Evolutionary conservation across 331 rosid genomes (phyloP), one percentile per base, ranked within the genome.

Genomic region (Stylosanthes scabra): DNA sequence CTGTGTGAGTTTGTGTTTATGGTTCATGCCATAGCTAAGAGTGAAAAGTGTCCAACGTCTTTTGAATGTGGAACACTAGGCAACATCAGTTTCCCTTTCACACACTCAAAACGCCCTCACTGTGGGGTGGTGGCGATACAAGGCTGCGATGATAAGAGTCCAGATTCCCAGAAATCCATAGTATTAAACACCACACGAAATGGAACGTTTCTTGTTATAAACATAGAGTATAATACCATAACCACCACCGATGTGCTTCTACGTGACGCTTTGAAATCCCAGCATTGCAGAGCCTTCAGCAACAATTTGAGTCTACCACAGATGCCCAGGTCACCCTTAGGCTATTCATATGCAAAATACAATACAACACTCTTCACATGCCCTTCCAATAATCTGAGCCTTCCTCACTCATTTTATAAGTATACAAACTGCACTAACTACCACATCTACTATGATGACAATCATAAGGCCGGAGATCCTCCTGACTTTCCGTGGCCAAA

Each of bases 1-100:
- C 11, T 71, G 4, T 63, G 8, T 3, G 66, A 60, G 51, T 37
- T 68, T 39, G 7, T 66, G 59, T 41, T 68, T 39, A 7, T 66
- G 9, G 15, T 46, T 34, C 59, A 68, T 63, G 55, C 40, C n/a
- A 59, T 45, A n/a, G 70, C 71, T 52, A 5, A 14, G 2, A 4
- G 39, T 6, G 85, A 1, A 37, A 66, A 40, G 50, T 82, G 85
- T 64, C 80, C 85, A 12, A 7, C 46, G 10, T 81, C 79, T 61
- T 54, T 77, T 12, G 12, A 25, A 1, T 77, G 85, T 62, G 82
- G 76, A 11, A 0, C n/a, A 52, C 73, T 72, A 8, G 80, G 82
- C 8, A 1, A 0, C 2, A 45, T 76, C 34, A 16, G 1, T 14
- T 82, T 82, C 15, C 85, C 85, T 45, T 76, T 77, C 69, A 76